Evolutionary conservation across 83 land plant species (phyloP).

Genomic region (Picea engelmannii): DNA sequence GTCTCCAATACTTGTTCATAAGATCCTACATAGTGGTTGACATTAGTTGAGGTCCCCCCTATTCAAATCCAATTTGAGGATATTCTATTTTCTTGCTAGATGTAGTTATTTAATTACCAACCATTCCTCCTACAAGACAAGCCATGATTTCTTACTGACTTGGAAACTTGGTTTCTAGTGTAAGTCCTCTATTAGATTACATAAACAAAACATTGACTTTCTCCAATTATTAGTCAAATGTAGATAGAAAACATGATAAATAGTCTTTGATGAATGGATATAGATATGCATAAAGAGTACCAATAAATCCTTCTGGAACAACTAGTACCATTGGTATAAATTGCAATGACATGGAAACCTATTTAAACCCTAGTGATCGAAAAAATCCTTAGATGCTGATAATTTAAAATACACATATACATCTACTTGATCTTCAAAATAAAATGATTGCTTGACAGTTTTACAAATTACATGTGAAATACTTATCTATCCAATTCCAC

Average conservation of each 20-base stretch:
- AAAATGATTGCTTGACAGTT: no score
- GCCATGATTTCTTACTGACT: slow-evolving; percentile 97
- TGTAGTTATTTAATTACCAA: slow-evolving; percentile 94
- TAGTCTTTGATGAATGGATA: slow-evolving; percentile 96
- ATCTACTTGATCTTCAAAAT: no score
- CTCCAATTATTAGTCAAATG: slow-evolving; percentile 70
- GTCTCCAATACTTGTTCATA: slow-evolving; percentile 94
- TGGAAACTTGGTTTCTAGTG: slow-evolving; percentile 88
- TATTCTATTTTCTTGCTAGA: slow-evolving; percentile 79
- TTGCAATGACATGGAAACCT: no score
- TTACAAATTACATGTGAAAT: no score
- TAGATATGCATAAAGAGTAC: slow-evolving; percentile 95
- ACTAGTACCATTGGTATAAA: no score
- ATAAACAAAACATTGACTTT: slow-evolving; percentile 93
- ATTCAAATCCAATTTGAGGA: slow-evolving; percentile 98
- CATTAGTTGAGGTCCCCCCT: slow-evolving; percentile 99
- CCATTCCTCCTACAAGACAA: slow-evolving; percentile 99
- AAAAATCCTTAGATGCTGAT: no score
- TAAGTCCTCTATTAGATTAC: slow-evolving; percentile 99
- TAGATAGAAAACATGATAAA: slow-evolving; percentile 88
- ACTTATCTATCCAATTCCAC: no score
- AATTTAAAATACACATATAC: no score
- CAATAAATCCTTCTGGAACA: slow-evolving; percentile 94
- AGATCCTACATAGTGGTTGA: slow-evolving; percentile 90
- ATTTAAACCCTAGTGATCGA: no score